Base-by-base conservation (phyloP, 2,329 filamentous ascomycete species). In the Dothistroma pini region DNA sequence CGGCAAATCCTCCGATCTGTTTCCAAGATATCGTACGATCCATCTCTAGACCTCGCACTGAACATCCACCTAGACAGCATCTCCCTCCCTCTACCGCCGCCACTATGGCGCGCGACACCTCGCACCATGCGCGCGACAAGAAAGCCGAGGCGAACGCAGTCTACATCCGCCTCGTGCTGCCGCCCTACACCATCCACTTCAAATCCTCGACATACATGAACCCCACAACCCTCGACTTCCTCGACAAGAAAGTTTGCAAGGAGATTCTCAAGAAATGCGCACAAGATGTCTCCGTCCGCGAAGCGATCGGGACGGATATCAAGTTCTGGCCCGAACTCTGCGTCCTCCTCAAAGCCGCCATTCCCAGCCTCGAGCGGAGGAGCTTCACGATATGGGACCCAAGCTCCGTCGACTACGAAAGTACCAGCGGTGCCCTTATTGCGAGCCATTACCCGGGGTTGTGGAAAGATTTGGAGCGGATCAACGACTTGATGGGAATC, bases 401-500 rank as follows among this genome's bases (percentile, higher is more conserved):
- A 4, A 78, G 78, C 19, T 75, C 78, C 16, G 80, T 82, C 31
- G 82, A 83, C 65, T 85, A 85, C 61, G 83, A 86, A 64, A 81
- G 80, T 38, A 81, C 83, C 1, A 85, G 81, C 8, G 84, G 84
- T 3, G 83, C 85, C 38, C 75, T 87, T 19, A 87, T 88, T 64
- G 84, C 84, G 14, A 79, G 79, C 60, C 83, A 86, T 68, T 84
- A 85, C 62, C 80, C 81, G 54, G 80, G 77, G 7, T 72, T 88
- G 55, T 81, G 86, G 63, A 83, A 84, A 66, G 86, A 88, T 66
- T 80, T 88, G 58, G 84, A 87, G 69, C 77, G 85, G 31, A 72
- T 88, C 48, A 86, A 87, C 67, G 83, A 86, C 68, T 71, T 88
- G 10, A 82, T 86, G 47, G 84, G 81, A 7, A 85, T 88, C 60